Conservation (phyloP, 495 filamentous ascomycete genomes). For the Penicillium canescens region DNA sequence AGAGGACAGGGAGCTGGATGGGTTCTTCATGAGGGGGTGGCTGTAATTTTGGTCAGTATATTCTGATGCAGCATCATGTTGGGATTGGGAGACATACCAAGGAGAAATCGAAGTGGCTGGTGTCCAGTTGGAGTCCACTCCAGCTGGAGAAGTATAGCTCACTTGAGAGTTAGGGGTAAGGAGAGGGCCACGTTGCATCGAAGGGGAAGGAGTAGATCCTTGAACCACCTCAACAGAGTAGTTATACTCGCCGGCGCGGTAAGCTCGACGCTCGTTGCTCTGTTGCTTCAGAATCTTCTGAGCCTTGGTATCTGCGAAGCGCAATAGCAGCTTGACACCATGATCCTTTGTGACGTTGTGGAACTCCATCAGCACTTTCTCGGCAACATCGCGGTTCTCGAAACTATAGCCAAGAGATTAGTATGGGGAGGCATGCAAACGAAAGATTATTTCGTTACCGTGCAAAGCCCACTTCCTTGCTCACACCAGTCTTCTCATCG, state of each 20-base stretch:
- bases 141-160: conserved; percentile 43
- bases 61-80: not conserved
- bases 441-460: conserved; percentile 54
- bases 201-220: conserved; percentile 43
- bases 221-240: conserved; percentile 51
- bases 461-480: conserved; percentile 96
- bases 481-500: conserved; percentile 77
- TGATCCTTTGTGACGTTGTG: conserved; percentile 69
- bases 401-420: conserved; percentile 55
- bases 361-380: conserved; percentile 80
- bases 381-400: conserved; percentile 81
- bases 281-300: conserved; percentile 96
- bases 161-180: conserved; percentile 43
- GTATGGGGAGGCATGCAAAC: not conserved
- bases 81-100: conserved; percentile 33
- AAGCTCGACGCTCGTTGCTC: conserved; percentile 88
- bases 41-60: conserved; percentile 32
- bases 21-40: conserved; percentile 37
- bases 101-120: conserved; percentile 52
- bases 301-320: conserved; percentile 92
- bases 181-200: conserved; percentile 32
- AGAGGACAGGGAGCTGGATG: conserved; percentile 31
- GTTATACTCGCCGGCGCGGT: conserved; percentile 94
- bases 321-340: conserved; percentile 81
- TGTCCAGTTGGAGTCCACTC: conserved; percentile 43